Base-by-base conservation (phyloP, 2,329 filamentous ascomycete species). In the Trichoderma sp. region DNA sequence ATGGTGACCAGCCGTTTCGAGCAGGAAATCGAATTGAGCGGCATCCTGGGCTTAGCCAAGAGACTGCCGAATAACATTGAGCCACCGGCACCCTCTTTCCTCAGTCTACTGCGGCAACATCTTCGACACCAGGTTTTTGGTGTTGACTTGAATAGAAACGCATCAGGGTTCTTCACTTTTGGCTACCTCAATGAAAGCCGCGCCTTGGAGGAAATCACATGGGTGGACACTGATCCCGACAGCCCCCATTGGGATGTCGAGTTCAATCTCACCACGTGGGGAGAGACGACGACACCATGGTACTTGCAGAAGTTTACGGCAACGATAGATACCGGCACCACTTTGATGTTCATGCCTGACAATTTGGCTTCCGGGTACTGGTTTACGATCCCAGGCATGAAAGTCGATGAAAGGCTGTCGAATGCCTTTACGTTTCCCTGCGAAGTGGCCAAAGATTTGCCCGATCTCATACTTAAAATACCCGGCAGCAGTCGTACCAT, bases 251-350 rank as follows among this genome's bases (percentile, higher is more conserved):
- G 84, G 69, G 79, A 86, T 39, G 72, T 80, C 58, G 72, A 75
- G 12, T 90, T 90, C 75, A 79, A 84, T 52, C 75, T 84, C 32
- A 87, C 74, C 7, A 71, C 75, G 2, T 80, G 78, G 68, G 68
- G 50, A 75, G 73, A 74, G 22, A 68, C 90, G 39, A 82, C 89
- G 74, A 83, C 74, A 66, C 80, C 82, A 25, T 82, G 90, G 68
- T 78, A 78, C 57, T 82, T 78, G 69, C 84, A 80, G 53, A 72
- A 73, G 19, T 82, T 84, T 71, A 78, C 79, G 32, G 85, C 88
- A 56, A 89, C 90, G 66, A 82, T 87, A 32, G 90, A 92, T 77
- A 92, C 90, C 3, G 90, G 89, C 27, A 90, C 89, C 4, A 88
- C 89, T 1, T 80, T 92, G 64, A 80, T 92, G 74, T 84, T 91